A percentile compares a stretch with the other conserved stretches of the same genome.
Conservation (phyloP, 805 yeast species). For the Starmerella etchellsii region DNA sequence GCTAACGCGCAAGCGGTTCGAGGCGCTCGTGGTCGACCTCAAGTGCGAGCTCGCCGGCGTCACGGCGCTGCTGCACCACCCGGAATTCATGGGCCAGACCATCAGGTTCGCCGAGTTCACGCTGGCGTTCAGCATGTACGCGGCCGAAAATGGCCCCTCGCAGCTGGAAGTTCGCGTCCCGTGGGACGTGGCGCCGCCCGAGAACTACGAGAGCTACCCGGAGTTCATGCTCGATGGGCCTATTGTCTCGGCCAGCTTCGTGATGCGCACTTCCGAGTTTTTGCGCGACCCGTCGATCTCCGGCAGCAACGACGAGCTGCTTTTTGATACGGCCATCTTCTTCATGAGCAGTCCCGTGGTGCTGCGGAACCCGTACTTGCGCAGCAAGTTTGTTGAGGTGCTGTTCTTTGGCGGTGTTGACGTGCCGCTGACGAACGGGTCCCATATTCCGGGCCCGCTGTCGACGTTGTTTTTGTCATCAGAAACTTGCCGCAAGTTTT, state of each 20-base stretch:
- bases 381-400: slow-evolving; percentile 69
- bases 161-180: slow-evolving; percentile 23
- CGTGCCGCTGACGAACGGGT: slow-evolving; percentile 31
- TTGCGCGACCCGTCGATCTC: slow-evolving; percentile 9
- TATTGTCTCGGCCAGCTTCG: slow-evolving; percentile 48
- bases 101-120: slow-evolving; percentile 71
- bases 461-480: slow-evolving; percentile 51
- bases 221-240: slow-evolving; percentile 78
- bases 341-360: slow-evolving; percentile 51
- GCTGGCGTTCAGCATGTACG: slow-evolving; percentile 51
- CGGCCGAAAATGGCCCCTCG: slow-evolving; percentile 4
- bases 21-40: neutral
- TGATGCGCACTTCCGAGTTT: slow-evolving; percentile 28
- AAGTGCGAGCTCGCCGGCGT: slow-evolving; percentile 34
- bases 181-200: slow-evolving; percentile 39
- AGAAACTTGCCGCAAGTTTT: slow-evolving; percentile 45
- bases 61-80: slow-evolving; percentile 48
- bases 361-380: slow-evolving; percentile 88
- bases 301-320: slow-evolving; percentile 28
- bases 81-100: slow-evolving; percentile 46
- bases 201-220: slow-evolving; percentile 71
- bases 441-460: slow-evolving; percentile 48
- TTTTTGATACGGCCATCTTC: slow-evolving; percentile 57
- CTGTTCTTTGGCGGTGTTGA: slow-evolving; percentile 56
- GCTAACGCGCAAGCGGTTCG: neutral